These are phyloP conservation scores for Sarocladium oryzae DNA, from an alignment of 2,329 filamentous ascomycete species.

Conservation along the genomic window DNA sequence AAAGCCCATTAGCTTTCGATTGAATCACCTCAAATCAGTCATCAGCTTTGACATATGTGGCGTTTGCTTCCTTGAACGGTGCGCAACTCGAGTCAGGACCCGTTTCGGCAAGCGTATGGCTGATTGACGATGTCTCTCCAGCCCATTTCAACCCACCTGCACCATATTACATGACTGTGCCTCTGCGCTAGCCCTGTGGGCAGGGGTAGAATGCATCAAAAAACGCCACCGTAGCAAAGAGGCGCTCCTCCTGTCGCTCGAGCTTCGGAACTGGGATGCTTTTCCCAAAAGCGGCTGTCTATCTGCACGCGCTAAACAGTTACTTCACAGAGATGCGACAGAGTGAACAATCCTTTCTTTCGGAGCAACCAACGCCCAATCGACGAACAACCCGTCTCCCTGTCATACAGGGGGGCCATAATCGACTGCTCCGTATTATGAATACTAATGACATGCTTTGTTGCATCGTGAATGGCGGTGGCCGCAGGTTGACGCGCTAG, in stretches of 20 bases:
- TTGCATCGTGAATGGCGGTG: background rate
- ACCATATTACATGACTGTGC: background rate
- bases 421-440: no score
- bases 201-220: slow-evolving; percentile 2
- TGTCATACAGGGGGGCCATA: no score
- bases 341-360: no score
- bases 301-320: no score
- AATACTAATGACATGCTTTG: background rate
- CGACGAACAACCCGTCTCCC: no score
- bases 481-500: background rate
- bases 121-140: background rate
- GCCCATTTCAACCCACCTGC: background rate
- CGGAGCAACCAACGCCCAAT: no score
- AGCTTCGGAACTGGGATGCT: no score
- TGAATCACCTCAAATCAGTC: background rate
- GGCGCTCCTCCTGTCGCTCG: background rate
- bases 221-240: background rate
- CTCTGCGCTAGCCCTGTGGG: background rate
- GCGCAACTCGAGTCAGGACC: background rate
- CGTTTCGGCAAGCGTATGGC: background rate
- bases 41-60: no score
- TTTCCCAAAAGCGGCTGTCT: background rate
- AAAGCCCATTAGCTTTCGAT: background rate
- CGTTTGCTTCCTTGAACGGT: background rate
- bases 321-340: no score